Conservation (phyloP, 371 early-diverging fungal genomes). For the Dichotomocladium elegans region DNA sequence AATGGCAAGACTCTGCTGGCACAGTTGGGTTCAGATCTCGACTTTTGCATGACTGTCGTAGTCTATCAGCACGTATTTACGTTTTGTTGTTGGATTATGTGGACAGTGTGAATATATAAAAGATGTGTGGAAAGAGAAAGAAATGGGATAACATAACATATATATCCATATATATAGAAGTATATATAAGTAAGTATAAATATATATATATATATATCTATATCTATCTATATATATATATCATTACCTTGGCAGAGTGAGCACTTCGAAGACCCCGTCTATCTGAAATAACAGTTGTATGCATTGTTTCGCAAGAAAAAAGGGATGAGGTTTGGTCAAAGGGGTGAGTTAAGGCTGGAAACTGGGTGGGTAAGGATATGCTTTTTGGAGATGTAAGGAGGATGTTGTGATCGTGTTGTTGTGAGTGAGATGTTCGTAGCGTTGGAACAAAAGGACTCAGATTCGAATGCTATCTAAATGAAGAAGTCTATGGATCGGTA, state of each 20-base stretch:
- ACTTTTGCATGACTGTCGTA: constrained; percentile 36
- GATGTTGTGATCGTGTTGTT: not conserved
- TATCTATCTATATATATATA: not conserved
- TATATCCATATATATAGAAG: no score
- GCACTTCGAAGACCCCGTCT: constrained; percentile 1
- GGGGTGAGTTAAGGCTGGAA: not conserved
- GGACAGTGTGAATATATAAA: not conserved
- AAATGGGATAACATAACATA: no score
- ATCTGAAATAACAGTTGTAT: constrained; percentile 11
- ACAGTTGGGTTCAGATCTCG: constrained; percentile 40
- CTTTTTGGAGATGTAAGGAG: constrained; percentile 3
- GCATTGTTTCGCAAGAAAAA: constrained; percentile 6
- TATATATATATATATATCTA: no score
- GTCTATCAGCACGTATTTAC: constrained; percentile 4
- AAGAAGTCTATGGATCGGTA: not conserved
- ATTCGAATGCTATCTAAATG: not conserved
- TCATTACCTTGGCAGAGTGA: constrained; percentile 4
- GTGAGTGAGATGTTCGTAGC: not conserved
- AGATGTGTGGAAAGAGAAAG: not conserved
- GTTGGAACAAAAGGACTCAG: not conserved
- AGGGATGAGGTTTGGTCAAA: constrained; percentile 4
- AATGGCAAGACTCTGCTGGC: constrained; percentile 17
- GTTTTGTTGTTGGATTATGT: not conserved
- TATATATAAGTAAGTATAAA: no score
- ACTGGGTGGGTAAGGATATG: constrained; percentile 2